Conservation (phyloP, 148 eudicot species). For the Bassia scoparia region DNA sequence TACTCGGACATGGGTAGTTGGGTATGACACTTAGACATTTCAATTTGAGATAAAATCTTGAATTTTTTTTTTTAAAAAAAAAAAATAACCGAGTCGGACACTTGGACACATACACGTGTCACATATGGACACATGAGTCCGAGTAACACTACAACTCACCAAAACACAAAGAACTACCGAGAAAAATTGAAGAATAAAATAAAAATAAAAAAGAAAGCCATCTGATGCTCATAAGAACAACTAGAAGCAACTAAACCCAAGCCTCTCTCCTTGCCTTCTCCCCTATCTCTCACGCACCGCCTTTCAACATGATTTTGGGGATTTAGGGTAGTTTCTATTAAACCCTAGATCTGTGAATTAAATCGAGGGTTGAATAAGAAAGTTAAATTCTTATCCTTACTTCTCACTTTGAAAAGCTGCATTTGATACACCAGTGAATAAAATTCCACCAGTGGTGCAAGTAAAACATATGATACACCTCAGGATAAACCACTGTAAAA, state of each 20-base stretch:
- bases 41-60: too few species aligned
- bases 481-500: neutral
- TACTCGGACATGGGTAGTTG: too few species aligned
- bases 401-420: neutral
- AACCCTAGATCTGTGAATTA: slow-evolving; percentile 8
- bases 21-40: too few species aligned
- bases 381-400: neutral
- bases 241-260: slow-evolving; percentile 5
- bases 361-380: neutral
- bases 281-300: slow-evolving; percentile 14
- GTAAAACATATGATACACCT: neutral
- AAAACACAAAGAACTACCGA: neutral
- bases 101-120: too few species aligned
- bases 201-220: neutral
- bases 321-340: slow-evolving; percentile 3
- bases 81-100: too few species aligned
- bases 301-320: slow-evolving; percentile 2
- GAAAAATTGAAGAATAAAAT: neutral
- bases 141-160: neutral
- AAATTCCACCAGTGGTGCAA: neutral
- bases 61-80: too few species aligned
- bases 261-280: neutral
- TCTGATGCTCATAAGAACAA: slow-evolving; percentile 14
- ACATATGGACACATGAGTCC: too few species aligned
- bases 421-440: neutral